Evolutionary conservation across 805 yeast genomes (phyloP), one percentile per base, ranked within the genome.

Genomic region (Myxozyma lipomycoides): DNA sequence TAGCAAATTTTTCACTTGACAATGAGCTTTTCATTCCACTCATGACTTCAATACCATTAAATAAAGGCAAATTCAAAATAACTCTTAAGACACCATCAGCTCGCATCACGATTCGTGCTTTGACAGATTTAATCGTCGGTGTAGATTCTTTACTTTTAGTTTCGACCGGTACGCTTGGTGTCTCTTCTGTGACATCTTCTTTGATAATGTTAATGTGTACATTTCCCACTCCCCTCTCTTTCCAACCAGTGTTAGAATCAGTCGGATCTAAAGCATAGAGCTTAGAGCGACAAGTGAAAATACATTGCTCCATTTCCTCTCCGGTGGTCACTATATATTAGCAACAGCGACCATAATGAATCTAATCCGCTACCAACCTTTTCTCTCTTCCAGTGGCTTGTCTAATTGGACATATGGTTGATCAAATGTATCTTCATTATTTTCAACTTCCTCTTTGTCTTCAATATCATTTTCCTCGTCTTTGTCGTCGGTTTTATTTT

Each of bases 221-320:
- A 3, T 79, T 76, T 1, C 98, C 98, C 38, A 85, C 75, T 22
- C 98, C 98, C 63, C 93, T 79, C 68, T 93, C 98, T 66, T 87
- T 93, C 98, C 98, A 93, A 1, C 96, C 96, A 22, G 45, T 42
- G 17, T 76, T 80, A 6, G 77, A 66, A 34, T 81, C 77, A 0
- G 82, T 71, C 4, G 90, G 71, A 61, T 86, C 85, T 60, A 87
- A 70, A 26, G 78, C 81, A 64, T 90, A 93, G 24, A 93, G 70
- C 63, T 90, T 87, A 3, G 95, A 87, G 43, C 84, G 81, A 35
- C 84, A 77, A 40, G 79, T 78, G 65, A 78, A 86, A 5, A 83
- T 64, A 0, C 85, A 78, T 30, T 73, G 73, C 65, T 93, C 98
- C 49, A 79, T 74, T 67, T 93, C 98, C 67, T 93, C 98, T 1